Base-by-base conservation (phyloP, 441 rosid species). In the Manihot esculenta region DNA sequence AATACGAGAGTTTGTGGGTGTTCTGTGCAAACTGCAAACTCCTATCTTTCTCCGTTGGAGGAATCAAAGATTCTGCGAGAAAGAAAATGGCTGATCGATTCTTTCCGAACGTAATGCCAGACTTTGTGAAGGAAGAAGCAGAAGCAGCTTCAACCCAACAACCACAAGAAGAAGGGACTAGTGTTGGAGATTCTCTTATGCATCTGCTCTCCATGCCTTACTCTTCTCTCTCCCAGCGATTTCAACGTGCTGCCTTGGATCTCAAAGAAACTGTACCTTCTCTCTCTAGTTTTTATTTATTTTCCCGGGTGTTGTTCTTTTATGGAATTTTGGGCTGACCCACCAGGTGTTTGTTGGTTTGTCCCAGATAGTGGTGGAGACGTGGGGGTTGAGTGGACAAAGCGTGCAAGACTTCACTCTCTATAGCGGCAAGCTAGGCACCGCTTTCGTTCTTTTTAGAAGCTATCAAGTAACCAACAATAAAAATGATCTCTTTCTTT, bases 211-310 rank as follows among this genome's bases (percentile, higher is more conserved):
- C 83, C 57, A 83, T 79, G 87, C 92, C 95, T 0, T 82, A 85
- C 84, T 62, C 82, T 21, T 66, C 81, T 65, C 84, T 91, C 72
- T 83, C 88, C 45, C 88, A 76, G 72, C 79, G 69, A 44, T 80
- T 91, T 71, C 81, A 89, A 71, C 85, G 89, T 45, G 77, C 90
- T 35, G 93, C 88, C 57, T 79, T 91, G 75, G 93, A 88, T 77
- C 89, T 91, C 67, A 88, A 88, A 83, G 90, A 88, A 81, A 84
- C 83, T 5, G 95, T 88, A 81, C 66, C 14, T 13, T n/a, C n/a
- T 38, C 38, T 20, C 17, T 15, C 57, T 6, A 23, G 7, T 38
- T 20, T 23, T 20, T 13, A 14, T 75, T 57, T 78, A 38, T 5
- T 8, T 24, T 35, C 13, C 12, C 56, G 3, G 57, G 10, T 21